phyloP scores from a whole-genome alignment of 768 basidiomycete genomes.

The Coprinellus micaceus region DNA sequence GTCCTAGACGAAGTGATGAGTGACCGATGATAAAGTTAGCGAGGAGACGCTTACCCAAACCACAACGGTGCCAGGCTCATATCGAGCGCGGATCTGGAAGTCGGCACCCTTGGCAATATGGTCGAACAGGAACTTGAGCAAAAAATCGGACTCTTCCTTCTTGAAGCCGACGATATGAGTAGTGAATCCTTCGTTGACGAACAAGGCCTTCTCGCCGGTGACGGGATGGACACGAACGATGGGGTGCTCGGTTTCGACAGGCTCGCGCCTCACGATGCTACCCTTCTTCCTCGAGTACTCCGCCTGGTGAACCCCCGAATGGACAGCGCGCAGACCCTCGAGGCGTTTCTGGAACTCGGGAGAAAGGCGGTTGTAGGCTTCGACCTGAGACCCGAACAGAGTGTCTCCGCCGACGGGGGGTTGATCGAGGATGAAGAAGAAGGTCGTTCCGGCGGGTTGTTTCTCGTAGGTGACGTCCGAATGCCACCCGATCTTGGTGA shows the following conservation, averaged over 20 bases:
- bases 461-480: conserved; percentile 44
- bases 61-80: too few species aligned
- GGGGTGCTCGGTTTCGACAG: conserved; percentile 46
- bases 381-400: conserved; percentile 51
- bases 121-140: too few species aligned
- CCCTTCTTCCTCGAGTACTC: conserved; percentile 38
- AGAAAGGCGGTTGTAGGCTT: conserved; percentile 58
- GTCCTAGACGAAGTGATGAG: too few species aligned
- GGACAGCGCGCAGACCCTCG: conserved; percentile 52
- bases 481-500: conserved; percentile 40
- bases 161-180: neutral
- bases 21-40: too few species aligned
- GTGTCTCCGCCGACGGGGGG: conserved; percentile 48
- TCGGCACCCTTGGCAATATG: too few species aligned
- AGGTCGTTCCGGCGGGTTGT: conserved; percentile 50
- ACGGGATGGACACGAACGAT: conserved; percentile 45
- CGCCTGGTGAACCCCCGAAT: conserved; percentile 49
- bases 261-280: conserved; percentile 50
- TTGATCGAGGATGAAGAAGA: conserved; percentile 54
- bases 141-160: too few species aligned
- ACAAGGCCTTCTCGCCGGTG: neutral
- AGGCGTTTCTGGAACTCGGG: conserved; percentile 52
- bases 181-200: neutral
- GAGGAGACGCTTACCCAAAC: too few species aligned
- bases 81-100: too few species aligned